phyloP scores from a whole-genome alignment of 2,329 filamentous ascomycete species.

The Helicocarpus griseus region DNA sequence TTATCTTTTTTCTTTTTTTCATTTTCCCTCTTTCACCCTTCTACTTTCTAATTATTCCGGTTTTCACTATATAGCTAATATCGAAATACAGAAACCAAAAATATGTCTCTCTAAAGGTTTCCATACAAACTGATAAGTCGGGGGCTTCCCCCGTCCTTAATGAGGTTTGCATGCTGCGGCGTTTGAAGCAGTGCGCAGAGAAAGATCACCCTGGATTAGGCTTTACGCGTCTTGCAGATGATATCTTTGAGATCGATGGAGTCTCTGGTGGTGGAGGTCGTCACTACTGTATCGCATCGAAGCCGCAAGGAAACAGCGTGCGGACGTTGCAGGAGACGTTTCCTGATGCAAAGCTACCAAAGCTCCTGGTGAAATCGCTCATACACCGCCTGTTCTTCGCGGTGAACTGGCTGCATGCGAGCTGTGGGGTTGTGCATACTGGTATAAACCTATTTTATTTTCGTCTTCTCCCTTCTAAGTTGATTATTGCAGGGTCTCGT shows the following conservation, averaged over 20 bases:
- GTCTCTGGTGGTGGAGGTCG: not conserved
- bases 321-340: conserved; percentile 16
- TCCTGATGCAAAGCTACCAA: conserved; percentile 14
- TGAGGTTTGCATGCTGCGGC: conserved; percentile 16
- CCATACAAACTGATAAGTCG: conserved; percentile 10
- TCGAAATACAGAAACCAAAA: conserved; percentile 7
- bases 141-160: conserved; percentile 14
- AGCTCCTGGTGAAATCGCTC: conserved; percentile 12
- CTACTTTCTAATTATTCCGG: too few relatives aligned
- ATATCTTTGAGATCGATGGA: conserved; percentile 17
- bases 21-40: too few relatives aligned
- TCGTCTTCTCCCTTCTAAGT: too few relatives aligned
- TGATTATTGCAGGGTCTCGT: too few relatives aligned
- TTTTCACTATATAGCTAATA: conserved; percentile 1
- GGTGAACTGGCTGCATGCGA: conserved; percentile 14
- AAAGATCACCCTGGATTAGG: conserved; percentile 12
- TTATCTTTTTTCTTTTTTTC: too few relatives aligned
- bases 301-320: conserved; percentile 18
- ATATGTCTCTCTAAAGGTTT: conserved; percentile 16
- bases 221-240: conserved; percentile 17
- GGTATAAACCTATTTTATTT: too few relatives aligned
- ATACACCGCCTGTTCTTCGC: conserved; percentile 14
- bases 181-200: conserved; percentile 11
- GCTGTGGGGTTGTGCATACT: conserved; percentile 14
- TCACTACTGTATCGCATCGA: conserved; percentile 19